Evolutionary conservation across 2,329 filamentous ascomycete species (phyloP), one percentile per base, ranked within the genome.

Genomic region (Beauveria varroae): DNA sequence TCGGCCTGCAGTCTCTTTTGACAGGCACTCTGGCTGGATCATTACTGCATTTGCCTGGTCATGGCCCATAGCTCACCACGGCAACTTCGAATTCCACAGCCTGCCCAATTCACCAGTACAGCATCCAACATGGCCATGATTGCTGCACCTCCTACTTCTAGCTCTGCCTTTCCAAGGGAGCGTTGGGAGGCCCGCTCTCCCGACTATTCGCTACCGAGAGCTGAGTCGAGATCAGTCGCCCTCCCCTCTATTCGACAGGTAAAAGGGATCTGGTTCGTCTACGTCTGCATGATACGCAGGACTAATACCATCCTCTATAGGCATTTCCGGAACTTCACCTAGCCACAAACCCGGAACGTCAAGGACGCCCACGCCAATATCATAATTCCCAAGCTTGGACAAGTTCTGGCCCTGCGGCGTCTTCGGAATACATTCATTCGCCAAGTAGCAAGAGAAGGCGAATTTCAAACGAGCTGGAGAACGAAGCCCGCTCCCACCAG

Each of bases 201-300:
- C 37, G 75, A 76, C 34, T 72, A 71, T 40, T 68, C 71, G 20
- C 68, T 70, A 30, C 70, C 72, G 52, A 73, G 72, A 60, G 67
- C 67, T 20, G 76, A 80, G 58, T 68, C 69, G n/a, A 73, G 76
- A 63, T 70, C 71, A 62, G 68, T 80, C 34, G 75, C 75, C 41
- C 72, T 84, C 24, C 81, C 81, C 22, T 79, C 81, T 1, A 82
- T 84, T 55, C 75, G 79, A 65, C 78, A 82, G 78, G 81, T 82
- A 77, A 61, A 16, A 5, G 9, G 20, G 3, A 18, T 24, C 41
- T 22, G 5, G 26, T 14, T 5, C 20, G 5, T 49, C 3, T 8
- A 60, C 14, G 40, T 9, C 22, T 12, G 16, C 14, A 3, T 3
- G 16, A 12, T 6, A 26, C 47, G 24, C 12, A 16, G 5, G 30